phyloP scores from a whole-genome alignment of 352 stramenopile genomes.

The Globisporangium camurandrum region DNA sequence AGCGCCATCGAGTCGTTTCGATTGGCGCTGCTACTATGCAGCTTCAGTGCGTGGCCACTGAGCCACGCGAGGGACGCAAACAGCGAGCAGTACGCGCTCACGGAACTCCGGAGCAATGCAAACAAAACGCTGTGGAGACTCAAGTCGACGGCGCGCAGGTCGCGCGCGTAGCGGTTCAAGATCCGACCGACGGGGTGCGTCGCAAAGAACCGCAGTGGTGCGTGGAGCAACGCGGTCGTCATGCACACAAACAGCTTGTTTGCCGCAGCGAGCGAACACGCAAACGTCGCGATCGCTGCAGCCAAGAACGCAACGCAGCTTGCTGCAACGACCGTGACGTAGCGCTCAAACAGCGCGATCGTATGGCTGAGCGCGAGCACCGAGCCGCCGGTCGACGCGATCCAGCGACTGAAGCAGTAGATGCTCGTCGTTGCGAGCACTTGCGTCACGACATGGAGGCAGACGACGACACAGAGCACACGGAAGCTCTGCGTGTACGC shows the following conservation, averaged over 20 bases:
- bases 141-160: slow-evolving; percentile 28
- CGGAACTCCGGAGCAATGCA: slow-evolving; percentile 29
- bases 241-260: slow-evolving; percentile 31
- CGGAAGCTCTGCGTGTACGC: slow-evolving; percentile 22
- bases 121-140: slow-evolving; percentile 34
- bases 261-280: slow-evolving; percentile 25
- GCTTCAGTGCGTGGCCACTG: slow-evolving; percentile 26
- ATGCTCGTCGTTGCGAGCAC: slow-evolving; percentile 22
- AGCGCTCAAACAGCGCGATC: slow-evolving; percentile 13
- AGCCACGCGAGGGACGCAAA: slow-evolving; percentile 32
- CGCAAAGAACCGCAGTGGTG: slow-evolving; percentile 39
- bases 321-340: slow-evolving; percentile 21
- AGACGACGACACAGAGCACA: slow-evolving; percentile 17
- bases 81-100: slow-evolving; percentile 23
- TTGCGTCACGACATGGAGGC: slow-evolving; percentile 27
- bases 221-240: slow-evolving; percentile 29
- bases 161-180: slow-evolving; percentile 29
- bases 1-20: not conserved
- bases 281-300: slow-evolving; percentile 20
- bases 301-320: slow-evolving; percentile 28
- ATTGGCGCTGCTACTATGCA: not conserved
- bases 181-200: slow-evolving; percentile 35
- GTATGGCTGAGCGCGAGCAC: slow-evolving; percentile 2
- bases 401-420: slow-evolving; percentile 34
- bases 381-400: slow-evolving; percentile 14